A percentile compares a stretch with the other conserved stretches of the same genome.
Evolutionary conservation across 306 rosid genomes (phyloP).

Genomic region (Trichosanthes cucumerina): DNA sequence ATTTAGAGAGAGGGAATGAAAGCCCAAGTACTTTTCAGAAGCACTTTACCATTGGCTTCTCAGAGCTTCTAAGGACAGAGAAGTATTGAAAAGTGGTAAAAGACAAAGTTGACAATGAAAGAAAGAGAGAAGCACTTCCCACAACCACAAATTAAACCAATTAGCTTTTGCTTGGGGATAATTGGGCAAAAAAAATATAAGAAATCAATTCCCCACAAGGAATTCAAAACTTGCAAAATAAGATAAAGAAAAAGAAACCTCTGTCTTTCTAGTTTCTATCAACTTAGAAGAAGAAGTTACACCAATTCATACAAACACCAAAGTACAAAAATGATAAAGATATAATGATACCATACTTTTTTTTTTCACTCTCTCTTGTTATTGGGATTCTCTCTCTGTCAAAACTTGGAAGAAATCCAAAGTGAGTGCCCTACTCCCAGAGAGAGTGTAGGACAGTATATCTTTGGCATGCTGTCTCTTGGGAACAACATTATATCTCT

Average conservation of each 20-base stretch:
- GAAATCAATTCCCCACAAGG: background rate
- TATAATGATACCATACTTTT: background rate
- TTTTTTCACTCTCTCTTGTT: background rate
- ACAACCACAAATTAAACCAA: background rate
- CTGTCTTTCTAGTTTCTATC: background rate
- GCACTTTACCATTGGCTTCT: background rate
- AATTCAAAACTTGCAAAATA: constrained; percentile 1
- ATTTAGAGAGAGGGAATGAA: background rate
- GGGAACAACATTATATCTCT: constrained; percentile 21
- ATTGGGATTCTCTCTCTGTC: background rate
- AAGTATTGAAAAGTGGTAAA: background rate
- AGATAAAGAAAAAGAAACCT: background rate
- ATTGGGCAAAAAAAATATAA: background rate
- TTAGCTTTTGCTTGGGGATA: background rate
- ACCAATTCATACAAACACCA: background rate
- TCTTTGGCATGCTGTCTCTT: background rate
- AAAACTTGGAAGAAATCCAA: background rate
- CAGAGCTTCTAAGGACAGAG: background rate
- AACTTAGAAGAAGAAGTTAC: background rate
- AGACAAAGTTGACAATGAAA: background rate
- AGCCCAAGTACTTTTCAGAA: background rate
- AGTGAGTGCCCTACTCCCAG: background rate
- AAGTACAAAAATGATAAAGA: background rate
- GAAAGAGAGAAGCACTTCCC: background rate
- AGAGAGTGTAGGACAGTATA: constrained; percentile 5